These are phyloP conservation scores for Cadophora sp. DNA, from an alignment of 2,329 filamentous ascomycete genomes.

Conservation along the genomic window DNA sequence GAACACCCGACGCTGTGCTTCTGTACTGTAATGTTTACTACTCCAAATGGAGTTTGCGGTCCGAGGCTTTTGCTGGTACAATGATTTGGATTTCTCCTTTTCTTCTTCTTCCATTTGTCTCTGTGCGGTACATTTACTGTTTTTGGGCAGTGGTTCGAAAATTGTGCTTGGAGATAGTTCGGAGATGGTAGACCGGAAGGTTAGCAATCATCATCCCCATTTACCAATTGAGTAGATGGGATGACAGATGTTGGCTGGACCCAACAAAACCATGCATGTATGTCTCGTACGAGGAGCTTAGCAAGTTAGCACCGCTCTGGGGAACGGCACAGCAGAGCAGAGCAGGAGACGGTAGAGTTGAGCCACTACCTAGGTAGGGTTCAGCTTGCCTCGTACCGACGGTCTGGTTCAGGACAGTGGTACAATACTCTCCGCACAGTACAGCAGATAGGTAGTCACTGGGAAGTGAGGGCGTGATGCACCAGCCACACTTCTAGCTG, in stretches of 20 bases:
- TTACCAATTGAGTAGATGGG: not conserved
- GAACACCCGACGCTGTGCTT: not conserved
- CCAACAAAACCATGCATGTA: not conserved
- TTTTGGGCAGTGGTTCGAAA: not conserved
- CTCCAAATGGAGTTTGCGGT: slow-evolving; percentile 1
- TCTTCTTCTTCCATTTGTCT: not conserved
- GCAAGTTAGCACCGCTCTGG: not conserved
- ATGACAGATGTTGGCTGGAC: not conserved
- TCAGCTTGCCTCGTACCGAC: slow-evolving; percentile 4
- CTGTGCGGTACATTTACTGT: not conserved
- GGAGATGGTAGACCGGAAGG: not conserved
- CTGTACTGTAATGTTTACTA: not conserved
- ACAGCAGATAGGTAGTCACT: not conserved
- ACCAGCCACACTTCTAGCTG: slow-evolving; percentile 15
- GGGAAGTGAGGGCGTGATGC: not conserved
- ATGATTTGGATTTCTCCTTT: slow-evolving; percentile 4
- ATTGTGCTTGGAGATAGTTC: not conserved
- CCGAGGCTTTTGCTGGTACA: slow-evolving; percentile 1
- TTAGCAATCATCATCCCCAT: not conserved
- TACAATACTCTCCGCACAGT: not conserved
- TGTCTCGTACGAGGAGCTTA: slow-evolving; percentile 3
- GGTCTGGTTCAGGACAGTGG: not conserved
- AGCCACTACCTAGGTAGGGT: no score
- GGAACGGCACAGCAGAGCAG: slow-evolving; percentile 1
- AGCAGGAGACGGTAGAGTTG: not conserved